A percentile compares a stretch with the other conserved stretches of the same genome.
These are phyloP conservation scores for Metschnikowia noctiluminum DNA, from an alignment of 805 yeast genomes.

Conservation along the genomic window DNA sequence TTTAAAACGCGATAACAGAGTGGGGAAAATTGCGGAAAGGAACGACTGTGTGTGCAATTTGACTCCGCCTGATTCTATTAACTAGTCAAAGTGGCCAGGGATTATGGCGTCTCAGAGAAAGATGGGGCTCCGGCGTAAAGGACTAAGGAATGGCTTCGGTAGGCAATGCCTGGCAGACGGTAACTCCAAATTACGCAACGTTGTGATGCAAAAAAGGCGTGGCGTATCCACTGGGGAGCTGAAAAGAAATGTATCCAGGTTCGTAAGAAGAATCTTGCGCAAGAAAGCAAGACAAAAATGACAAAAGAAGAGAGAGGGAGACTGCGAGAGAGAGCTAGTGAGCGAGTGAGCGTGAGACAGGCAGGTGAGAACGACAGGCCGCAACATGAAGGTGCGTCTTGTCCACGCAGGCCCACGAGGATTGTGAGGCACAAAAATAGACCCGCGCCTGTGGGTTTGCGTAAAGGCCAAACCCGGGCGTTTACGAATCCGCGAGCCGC, in stretches of 20 bases:
- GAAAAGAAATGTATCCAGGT: not conserved
- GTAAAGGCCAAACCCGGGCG: not conserved
- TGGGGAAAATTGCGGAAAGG: not conserved
- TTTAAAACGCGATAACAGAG: not conserved
- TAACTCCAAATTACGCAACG: too few relatives aligned
- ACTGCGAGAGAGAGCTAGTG: not conserved
- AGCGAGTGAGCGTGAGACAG: not conserved
- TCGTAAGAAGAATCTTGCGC: not conserved
- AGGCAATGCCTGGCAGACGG: too few relatives aligned
- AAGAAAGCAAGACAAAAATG: not conserved
- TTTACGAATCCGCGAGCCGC: not conserved
- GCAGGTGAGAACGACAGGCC: conserved; percentile 3
- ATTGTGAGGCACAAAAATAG: conserved; percentile 6
- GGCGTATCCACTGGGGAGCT: not conserved
- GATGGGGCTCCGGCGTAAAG: too few relatives aligned
- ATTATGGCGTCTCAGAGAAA: too few relatives aligned
- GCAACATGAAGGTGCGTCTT: conserved; percentile 4
- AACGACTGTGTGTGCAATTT: not conserved
- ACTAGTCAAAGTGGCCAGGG: too few relatives aligned
- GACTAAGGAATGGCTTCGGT: too few relatives aligned
- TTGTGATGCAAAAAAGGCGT: not conserved
- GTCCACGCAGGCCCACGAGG: conserved; percentile 6
- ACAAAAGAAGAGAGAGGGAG: not conserved
- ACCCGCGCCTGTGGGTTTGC: not conserved
- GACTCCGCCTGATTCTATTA: not conserved